Percentiles rank a stretch among this genome's conserved stretches.
Conservation (phyloP, 805 yeast genomes). For the Spathaspora hagerdaliae region DNA sequence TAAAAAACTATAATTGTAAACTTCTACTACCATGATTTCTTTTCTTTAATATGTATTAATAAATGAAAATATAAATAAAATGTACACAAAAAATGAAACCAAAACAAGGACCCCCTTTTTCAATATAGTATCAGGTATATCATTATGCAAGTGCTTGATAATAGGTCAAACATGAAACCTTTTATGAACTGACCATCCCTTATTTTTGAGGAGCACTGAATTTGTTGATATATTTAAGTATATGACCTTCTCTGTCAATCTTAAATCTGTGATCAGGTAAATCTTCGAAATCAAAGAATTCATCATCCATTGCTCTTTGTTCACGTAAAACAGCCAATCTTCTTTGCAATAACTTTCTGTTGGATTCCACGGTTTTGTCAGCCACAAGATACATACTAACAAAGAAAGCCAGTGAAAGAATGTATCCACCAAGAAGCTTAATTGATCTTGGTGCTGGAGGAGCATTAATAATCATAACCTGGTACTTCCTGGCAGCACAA, state of each 20-base stretch:
- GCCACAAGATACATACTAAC: slow-evolving; percentile 34
- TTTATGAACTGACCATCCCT: background rate
- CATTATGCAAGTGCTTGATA: background rate
- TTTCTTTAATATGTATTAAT: slow-evolving; percentile 1
- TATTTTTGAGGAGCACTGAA: slow-evolving; percentile 37
- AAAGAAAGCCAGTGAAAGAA: slow-evolving; percentile 31
- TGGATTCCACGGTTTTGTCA: slow-evolving; percentile 30
- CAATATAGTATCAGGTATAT: too few relatives aligned
- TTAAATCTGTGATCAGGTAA: background rate
- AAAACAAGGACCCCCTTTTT: background rate
- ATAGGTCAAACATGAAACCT: too few relatives aligned
- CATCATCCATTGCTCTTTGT: slow-evolving; percentile 39
- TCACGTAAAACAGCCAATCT: slow-evolving; percentile 39
- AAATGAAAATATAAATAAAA: background rate
- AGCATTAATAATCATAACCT: slow-evolving; percentile 32
- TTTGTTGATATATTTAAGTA: slow-evolving; percentile 19
- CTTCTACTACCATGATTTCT: too few relatives aligned
- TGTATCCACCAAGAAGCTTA: slow-evolving; percentile 34
- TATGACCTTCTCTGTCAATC: slow-evolving; percentile 10
- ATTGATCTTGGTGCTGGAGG: slow-evolving; percentile 25
- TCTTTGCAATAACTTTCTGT: slow-evolving; percentile 38
- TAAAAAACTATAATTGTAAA: too few relatives aligned
- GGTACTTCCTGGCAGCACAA: slow-evolving; percentile 35
- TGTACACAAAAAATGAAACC: background rate
- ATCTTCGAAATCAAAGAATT: slow-evolving; percentile 32